Base-by-base conservation (phyloP, 2,329 filamentous ascomycete species). In the Byssoonygena ceratinophila region DNA sequence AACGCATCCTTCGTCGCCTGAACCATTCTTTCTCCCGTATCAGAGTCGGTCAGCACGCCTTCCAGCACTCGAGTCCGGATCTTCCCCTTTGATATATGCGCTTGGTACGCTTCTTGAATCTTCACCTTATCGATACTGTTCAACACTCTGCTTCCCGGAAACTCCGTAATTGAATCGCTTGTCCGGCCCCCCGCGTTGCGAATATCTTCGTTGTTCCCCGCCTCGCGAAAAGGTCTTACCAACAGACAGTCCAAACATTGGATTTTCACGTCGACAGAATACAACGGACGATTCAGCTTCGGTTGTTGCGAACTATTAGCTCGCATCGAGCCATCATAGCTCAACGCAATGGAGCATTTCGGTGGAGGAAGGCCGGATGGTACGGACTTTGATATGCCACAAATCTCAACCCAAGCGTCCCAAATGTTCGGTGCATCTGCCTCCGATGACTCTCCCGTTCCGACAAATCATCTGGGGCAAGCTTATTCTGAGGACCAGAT, bases 341-440 rank as follows among this genome's bases (percentile, higher is more conserved):
- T 45, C 18, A 37, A 2, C 14, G 12, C 20, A 18, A 58, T 58
- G 57, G 53, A 57, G 23, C 46, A 51, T n/a, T 39, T 52, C 6
- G 53, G 55, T 34, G 67, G 65, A 59, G 68, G 66, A 47, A 66
- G 63, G 44, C 50, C 60, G 32, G 70, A 73, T 39, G 63, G 63
- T 45, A 58, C 71, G 60, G 65, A 64, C 46, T 74, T 71, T 54
- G 71, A 73, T 53, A 68, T 72, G 62, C 67, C 66, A 59, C 75
- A 78, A 52, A 70, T 85, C 71, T 80, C 57, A n/a, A 71, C 69
- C 48, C 81, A 81, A 59, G 79, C 82, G 55, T 80, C 82, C 27
- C 82, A 85, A 64, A 80, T 87, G 51, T 88, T 85, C 62, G 80
- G 82, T 53, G 71, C 71, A 51, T 86, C 84, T 61, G 67, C 71